phyloP scores from a whole-genome alignment of 371 early-diverging fungal species.

The Batrachochytrium dendrobatidis region DNA sequence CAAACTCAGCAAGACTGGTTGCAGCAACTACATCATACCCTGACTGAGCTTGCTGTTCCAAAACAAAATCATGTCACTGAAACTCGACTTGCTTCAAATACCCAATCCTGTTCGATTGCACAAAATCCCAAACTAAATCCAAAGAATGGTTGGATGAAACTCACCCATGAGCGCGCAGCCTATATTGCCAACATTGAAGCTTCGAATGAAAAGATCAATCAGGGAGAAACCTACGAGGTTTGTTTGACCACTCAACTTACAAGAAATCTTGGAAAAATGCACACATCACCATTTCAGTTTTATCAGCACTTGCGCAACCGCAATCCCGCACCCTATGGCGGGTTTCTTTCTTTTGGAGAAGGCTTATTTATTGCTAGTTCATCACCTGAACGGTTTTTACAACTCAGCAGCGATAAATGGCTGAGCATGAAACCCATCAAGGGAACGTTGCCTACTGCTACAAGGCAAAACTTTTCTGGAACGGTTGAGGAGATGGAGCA shows the following conservation, averaged over 20 bases:
- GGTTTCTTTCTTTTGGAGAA: conserved; percentile 46
- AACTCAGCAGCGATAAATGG: conserved; percentile 41
- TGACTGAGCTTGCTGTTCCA: not conserved
- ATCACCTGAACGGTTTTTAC: conserved; percentile 84
- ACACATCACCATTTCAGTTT: conserved; percentile 38
- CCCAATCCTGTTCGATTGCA: not conserved
- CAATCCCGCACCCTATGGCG: conserved; percentile 88
- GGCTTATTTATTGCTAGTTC: conserved; percentile 42
- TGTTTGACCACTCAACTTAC: conserved; percentile 82
- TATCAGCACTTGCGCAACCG: conserved; percentile 60
- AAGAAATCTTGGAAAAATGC: conserved; percentile 20
- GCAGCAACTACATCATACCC: too few species aligned
- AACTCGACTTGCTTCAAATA: conserved; percentile 6
- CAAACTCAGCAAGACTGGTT: not conserved
- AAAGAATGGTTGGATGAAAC: conserved; percentile 9
- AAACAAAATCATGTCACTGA: not conserved
- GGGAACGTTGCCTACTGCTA: conserved; percentile 61
- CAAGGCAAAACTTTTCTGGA: conserved; percentile 18
- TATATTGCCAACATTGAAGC: conserved; percentile 61
- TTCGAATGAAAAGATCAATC: conserved; percentile 59
- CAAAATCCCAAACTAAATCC: not conserved
- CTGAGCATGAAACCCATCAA: conserved; percentile 96
- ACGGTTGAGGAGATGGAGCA: conserved; percentile 24
- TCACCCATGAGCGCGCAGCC: conserved; percentile 37
- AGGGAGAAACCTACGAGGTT: conserved; percentile 91